Evolutionary conservation across 495 filamentous ascomycete species (phyloP).

Genomic region (Penicillium herquei): DNA sequence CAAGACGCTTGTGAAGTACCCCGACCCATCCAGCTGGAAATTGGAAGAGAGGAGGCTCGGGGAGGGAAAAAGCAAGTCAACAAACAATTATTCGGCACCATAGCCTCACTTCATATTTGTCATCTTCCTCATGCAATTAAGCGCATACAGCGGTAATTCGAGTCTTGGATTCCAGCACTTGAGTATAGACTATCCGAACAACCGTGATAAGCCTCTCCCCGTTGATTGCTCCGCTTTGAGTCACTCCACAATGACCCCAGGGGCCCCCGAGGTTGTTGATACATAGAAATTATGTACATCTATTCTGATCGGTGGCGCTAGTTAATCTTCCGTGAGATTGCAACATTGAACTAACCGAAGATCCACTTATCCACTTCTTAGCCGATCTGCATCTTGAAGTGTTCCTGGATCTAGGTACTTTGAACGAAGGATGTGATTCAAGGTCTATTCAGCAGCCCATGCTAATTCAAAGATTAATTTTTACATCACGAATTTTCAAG

Average conservation of each 20-base stretch:
- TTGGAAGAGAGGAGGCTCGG: no score
- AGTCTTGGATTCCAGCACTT: background rate
- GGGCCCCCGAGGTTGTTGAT: background rate
- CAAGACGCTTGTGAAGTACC: background rate
- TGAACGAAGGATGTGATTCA: no score
- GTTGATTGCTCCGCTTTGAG: conserved; percentile 11
- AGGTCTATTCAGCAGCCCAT: no score
- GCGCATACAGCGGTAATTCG: conserved; percentile 4
- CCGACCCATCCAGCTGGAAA: no score
- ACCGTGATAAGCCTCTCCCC: conserved; percentile 14
- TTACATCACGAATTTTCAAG: no score
- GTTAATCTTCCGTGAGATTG: background rate
- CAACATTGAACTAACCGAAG: background rate
- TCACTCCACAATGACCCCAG: background rate
- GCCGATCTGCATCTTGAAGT: background rate
- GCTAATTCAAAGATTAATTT: no score
- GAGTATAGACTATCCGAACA: background rate
- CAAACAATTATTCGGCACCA: no score
- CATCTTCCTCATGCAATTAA: conserved; percentile 11
- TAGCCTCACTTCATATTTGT: background rate
- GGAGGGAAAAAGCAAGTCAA: no score
- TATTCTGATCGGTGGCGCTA: background rate
- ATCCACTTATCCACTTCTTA: background rate
- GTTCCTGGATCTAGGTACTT: no score
- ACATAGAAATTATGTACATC: background rate